Evolutionary conservation across 1,284 basidiomycete genomes (phyloP), one percentile per base, ranked within the genome.

Genomic region (Fomitopsis pinicola): DNA sequence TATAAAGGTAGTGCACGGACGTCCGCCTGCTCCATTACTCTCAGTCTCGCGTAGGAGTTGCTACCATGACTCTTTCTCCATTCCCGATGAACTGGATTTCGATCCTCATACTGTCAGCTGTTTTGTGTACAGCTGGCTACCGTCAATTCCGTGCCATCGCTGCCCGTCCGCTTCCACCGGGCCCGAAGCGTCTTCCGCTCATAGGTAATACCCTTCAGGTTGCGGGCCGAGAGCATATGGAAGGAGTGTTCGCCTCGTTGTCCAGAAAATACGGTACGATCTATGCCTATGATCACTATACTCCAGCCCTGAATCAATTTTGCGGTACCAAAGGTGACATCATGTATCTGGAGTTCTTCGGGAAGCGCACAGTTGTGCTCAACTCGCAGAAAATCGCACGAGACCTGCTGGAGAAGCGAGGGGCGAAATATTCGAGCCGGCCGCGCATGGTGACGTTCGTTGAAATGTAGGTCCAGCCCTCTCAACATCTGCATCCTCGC

Each of bases 341-440:
- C 10, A 58, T 69, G 8, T 54, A 54, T 15, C 5, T 17, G 8
- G 36, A 54, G 19, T 9, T 38, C 19, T 40, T 54, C n/a, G 36
- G 35, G 19, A n/a, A 26, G 14, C 52, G 35, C 19, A 38, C 36
- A 7, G 10, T 54, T 15, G 35, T 54, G 19, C 19, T 54, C n/a
- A 54, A 36, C 52, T 54, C 52, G 35, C 35, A 38, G 19, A 36
- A 38, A 30, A 17, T 54, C 14, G 52, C 52, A 17, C 17, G 10
- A 17, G 52, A 54, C 3, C 35, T 54, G 35, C 35, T 54, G n/a
- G 52, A 54, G n/a, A 54, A 54, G n/a, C 52, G 52, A 2, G 36
- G 52, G 5, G 52, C 52, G 1, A 54, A 38, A 57, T 66, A 67
- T 26, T 62, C 63, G 15, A 65, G 64, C 7, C 63, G 67, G 2